Evolutionary conservation across 371 early-diverging fungal genomes (phyloP).

Genomic region (Mortierella sp.): DNA sequence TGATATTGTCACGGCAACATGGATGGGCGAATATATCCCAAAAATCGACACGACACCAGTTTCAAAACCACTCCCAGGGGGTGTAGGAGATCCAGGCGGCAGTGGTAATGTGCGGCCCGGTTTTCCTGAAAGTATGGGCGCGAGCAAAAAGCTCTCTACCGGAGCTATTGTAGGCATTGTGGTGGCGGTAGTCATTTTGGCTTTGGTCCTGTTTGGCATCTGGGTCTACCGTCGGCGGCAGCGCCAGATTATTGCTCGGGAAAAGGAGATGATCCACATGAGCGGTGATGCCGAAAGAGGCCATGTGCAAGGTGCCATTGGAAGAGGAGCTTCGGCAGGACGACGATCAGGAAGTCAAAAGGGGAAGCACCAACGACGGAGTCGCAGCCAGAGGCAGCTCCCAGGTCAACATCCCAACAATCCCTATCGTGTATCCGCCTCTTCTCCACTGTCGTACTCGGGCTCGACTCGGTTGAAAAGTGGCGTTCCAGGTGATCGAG

Average conservation of each 20-base stretch:
- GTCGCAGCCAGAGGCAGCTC: constrained; percentile 1
- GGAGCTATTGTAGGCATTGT: constrained; percentile 27
- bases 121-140: too few species aligned
- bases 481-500: constrained; percentile 9
- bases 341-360: neutral
- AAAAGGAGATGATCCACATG: constrained; percentile 25
- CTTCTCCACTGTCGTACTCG: constrained; percentile 16
- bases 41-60: constrained; percentile 29
- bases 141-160: constrained; percentile 5
- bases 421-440: constrained; percentile 8
- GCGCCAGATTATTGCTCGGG: constrained; percentile 13
- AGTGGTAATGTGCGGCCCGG: neutral
- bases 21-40: constrained; percentile 18
- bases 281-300: constrained; percentile 15
- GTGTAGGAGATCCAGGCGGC: too few species aligned
- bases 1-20: constrained; percentile 20
- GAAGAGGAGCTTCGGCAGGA: neutral
- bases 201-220: constrained; percentile 3
- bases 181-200: constrained; percentile 8
- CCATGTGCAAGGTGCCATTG: constrained; percentile 28
- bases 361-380: neutral
- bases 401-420: constrained; percentile 13
- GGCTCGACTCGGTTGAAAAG: constrained; percentile 11
- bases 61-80: constrained; percentile 11
- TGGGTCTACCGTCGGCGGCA: constrained; percentile 27